Evolutionary conservation across 2,329 filamentous ascomycete genomes (phyloP).

Genomic region (Biscogniauxia mediterranea): DNA sequence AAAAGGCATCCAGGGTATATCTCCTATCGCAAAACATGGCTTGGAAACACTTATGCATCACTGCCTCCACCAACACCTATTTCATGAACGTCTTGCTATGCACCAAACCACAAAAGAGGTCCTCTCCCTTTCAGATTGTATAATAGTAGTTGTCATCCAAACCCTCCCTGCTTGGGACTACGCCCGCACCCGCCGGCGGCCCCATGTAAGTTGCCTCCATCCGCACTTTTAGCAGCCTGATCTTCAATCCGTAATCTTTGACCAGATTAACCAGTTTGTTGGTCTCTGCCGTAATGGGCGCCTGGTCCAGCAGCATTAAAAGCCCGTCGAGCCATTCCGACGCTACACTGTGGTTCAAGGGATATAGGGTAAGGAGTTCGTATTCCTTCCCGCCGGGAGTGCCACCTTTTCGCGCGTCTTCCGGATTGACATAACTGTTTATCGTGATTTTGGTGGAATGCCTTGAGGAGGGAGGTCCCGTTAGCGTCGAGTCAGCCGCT

Average conservation of each 20-base stretch:
- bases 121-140: conserved; percentile 53
- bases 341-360: conserved; percentile 75
- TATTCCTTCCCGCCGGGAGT: conserved; percentile 56
- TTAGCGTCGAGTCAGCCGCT: conserved; percentile 39
- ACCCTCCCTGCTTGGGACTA: conserved; percentile 78
- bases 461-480: conserved; percentile 32
- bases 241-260: conserved; percentile 87
- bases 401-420: conserved; percentile 36
- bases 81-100: neutral
- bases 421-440: conserved; percentile 62
- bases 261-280: conserved; percentile 85
- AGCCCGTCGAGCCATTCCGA: conserved; percentile 97
- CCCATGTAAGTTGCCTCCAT: conserved; percentile 74
- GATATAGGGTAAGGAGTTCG: conserved; percentile 78
- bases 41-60: neutral
- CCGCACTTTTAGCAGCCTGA: conserved; percentile 84
- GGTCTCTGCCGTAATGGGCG: conserved; percentile 95
- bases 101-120: neutral
- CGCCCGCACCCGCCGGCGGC: conserved; percentile 65
- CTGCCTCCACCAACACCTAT: no score
- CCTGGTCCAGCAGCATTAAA: conserved; percentile 90
- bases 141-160: conserved; percentile 94
- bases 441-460: conserved; percentile 87
- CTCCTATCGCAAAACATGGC: neutral
- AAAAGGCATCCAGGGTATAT: neutral